Evolutionary conservation across 1,284 basidiomycete species (phyloP), one percentile per base, ranked within the genome.

Genomic region (Bjerkandera adusta): DNA sequence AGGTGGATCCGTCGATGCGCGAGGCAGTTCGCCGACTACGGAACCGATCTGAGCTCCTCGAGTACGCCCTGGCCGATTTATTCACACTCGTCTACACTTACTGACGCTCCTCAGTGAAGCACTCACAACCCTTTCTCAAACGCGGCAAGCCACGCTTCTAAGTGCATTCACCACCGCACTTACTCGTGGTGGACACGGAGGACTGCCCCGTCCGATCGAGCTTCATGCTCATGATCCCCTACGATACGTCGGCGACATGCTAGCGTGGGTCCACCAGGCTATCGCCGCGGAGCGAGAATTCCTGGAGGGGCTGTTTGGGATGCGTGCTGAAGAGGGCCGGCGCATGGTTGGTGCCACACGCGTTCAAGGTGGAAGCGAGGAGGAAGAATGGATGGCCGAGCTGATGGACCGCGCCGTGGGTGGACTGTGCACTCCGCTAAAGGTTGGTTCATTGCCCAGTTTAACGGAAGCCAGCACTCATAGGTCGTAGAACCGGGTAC

Each of bases 251-350:
- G 95, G 96, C 15, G 96, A 98, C 65, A 98, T 99, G 92, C 81
- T 99, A 3, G 96, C 95, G 0, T 99, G 96, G 97, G 85, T 98
- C 1, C 96, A 99, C 67, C 97, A 99, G 51, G 80, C 89, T 0
- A 93, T 97, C 49, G 96, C 96, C 0, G 88, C 86, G 3, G 96
- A 99, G 65, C 85, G 88, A 41, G 97, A 99, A 67, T 92, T 94
- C 59, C 73, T 97, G 16, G 92, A 96, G 59, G 74, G 80, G 24
- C 66, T 97, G 29, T 96, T 97, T 56, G 85, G 80, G 6, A 62
- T 92, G 42, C 79, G 75, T 45, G 70, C 68, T 24, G 82, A 83
- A 27, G 41, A 45, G 24, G 41, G 45, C 33, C 62, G 75, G 3
- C 70, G 86, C 39, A 88, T 94, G 82, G 85, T 95, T 36, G 92